Base-by-base conservation (phyloP, 768 basidiomycete species). In the Suillus discolor region DNA sequence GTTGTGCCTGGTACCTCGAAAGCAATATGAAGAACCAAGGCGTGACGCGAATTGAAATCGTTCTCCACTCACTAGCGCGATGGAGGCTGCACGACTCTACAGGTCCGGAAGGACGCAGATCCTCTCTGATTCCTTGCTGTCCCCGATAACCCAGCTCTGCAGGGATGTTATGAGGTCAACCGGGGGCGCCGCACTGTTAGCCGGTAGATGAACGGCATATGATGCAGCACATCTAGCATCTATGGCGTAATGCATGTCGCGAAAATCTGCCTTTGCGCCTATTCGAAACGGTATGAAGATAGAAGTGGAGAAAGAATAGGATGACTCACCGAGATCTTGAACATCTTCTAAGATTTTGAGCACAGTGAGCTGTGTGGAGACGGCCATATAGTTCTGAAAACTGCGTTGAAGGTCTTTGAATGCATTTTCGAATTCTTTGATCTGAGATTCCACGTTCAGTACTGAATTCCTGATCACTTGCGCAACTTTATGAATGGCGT, bases 21-120 rank as follows among this genome's bases (percentile, higher is more conserved):
- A 75, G 65, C 73, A 79, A 20, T 71, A 73, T 20, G 74, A 74
- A 34, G 78, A 76, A 18, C 78, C 78, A 6, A 79, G 64, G 23
- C 78, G 71, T 44, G 66, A 42, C 57, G 74, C 67, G 20, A 67
- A 65, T 12, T 73, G 70, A 51, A 75, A 75, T 13, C 66, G 51
- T n/a, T 64, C 55, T 51, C 78, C 76, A 31, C 74, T 69, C 3
- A 71, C 68, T 57, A 74, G 71, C 4, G 77, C 78, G 23, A 78
- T 63, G 0, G 76, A 65, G n/a, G 12, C 77, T 72, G 57, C 78
- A 79, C 1, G 70, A 77, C 23, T 71, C 73, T 1, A 71, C 68
- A 34, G 68, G 68, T 2, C 77, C 77, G 8, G 65, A 68, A 78
- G 73, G 15, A 74, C 62, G 45, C 68, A 76, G 45, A 78, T 66